Base-by-base conservation (phyloP, 148 eudicot species). In the Pouteria glomerata region DNA sequence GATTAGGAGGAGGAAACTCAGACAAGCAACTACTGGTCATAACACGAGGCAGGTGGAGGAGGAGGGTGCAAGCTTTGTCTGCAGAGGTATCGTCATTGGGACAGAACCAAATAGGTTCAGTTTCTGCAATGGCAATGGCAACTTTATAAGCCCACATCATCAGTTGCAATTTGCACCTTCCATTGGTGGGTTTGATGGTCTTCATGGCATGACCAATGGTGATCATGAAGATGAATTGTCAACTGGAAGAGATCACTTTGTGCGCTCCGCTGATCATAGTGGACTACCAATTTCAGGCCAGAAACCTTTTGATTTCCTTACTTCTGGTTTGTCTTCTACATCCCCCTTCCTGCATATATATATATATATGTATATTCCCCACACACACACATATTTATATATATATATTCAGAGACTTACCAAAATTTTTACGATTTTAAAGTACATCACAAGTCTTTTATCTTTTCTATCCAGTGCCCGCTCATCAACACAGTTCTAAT, bases 1-100 rank as follows among this genome's bases (percentile, higher is more conserved):
- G 65, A 79, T 92, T 34, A 82, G 75, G 57, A 71, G 70, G 73
- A 57, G 65, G 14, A 77, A 72, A 24, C n/a, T 60, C 68, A 39
- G 10, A n/a, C n/a, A n/a, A n/a, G n/a, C n/a, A n/a, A n/a, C n/a
- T n/a, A n/a, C n/a, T n/a, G n/a, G n/a, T n/a, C n/a, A n/a, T 66
- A 15, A 26, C 27, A 8, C 21, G 18, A 66, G 23, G 55, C 31
- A 7, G 26, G 47, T 6, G 47, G 66, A 62, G 53, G 69, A 66
- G 21, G 55, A 45, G 53, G 55, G 52, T 6, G 3, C 55, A 66
- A 66, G 69, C 69, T 24, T 16, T 2, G 13, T 60, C 34, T 33
- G 8, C n/a, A n/a, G n/a, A n/a, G 64, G 24, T 60, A 42, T 24
- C 31, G 64, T 18, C 41, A 42, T 50, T 66, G 69, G 69, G 29